Evolutionary conservation across 305 asterid genomes (phyloP).

Genomic region (Solanum hybrid): DNA sequence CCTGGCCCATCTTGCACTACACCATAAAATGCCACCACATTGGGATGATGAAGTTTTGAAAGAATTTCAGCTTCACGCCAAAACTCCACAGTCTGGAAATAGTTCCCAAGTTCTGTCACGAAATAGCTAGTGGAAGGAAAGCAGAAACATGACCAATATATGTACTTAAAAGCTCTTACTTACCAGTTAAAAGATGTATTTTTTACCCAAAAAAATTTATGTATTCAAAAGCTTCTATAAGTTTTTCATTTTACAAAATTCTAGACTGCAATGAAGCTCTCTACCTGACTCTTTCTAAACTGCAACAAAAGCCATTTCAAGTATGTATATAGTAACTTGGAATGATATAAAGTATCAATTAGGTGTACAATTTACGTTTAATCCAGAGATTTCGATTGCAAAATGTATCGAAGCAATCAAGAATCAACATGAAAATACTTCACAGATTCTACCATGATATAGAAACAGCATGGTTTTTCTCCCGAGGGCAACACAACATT

Average conservation of each 20-base stretch:
- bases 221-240: not conserved
- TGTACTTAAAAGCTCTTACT: not conserved
- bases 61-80: slow-evolving; percentile 97
- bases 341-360: not conserved
- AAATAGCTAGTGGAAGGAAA: not conserved
- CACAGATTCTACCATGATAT: not conserved
- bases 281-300: not conserved
- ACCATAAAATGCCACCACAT: slow-evolving; percentile 96
- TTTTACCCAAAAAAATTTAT: not conserved
- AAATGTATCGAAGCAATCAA: not conserved
- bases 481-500: not conserved
- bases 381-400: not conserved
- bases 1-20: slow-evolving; percentile 91
- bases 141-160: not conserved
- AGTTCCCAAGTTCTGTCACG: slow-evolving; percentile 1
- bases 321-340: not conserved
- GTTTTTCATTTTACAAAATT: not conserved
- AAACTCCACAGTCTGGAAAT: slow-evolving; percentile 73
- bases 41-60: slow-evolving; percentile 96
- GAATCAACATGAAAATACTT: not conserved
- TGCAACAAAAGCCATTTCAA: not conserved
- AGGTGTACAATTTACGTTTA: not conserved
- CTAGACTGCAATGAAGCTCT: not conserved
- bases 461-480: not conserved
- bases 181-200: not conserved